A percentile compares a stretch with the other conserved stretches of the same genome.
Conservation (phyloP, 1,284 basidiomycete genomes). For the Xerocomus amazonicus region DNA sequence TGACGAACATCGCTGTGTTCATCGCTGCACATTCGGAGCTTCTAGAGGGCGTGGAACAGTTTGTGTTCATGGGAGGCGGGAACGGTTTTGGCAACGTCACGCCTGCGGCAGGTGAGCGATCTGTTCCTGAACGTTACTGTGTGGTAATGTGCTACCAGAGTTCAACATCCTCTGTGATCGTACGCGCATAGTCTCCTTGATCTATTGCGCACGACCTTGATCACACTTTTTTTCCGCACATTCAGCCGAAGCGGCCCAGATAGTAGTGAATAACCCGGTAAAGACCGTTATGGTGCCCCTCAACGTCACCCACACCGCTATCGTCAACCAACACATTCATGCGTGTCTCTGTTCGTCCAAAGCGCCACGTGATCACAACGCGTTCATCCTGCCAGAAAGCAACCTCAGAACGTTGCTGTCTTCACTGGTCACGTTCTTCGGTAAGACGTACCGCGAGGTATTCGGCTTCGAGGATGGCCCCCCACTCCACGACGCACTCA, state of each 20-base stretch:
- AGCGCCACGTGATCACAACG: constrained; percentile 21
- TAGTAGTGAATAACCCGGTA: too few relatives aligned
- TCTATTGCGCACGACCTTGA: too few relatives aligned
- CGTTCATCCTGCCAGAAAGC: constrained; percentile 36
- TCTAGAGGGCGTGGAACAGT: constrained; percentile 64
- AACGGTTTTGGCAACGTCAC: constrained; percentile 79
- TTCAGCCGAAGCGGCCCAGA: too few relatives aligned
- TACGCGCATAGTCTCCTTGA: too few relatives aligned
- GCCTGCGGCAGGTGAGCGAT: constrained; percentile 61
- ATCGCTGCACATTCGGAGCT: constrained; percentile 68
- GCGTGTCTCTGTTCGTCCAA: constrained; percentile 48
- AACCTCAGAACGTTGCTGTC: constrained; percentile 69
- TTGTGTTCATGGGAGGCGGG: constrained; percentile 88
- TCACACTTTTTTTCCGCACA: too few relatives aligned
- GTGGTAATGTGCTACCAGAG: constrained; percentile 34
- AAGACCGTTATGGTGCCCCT: too few relatives aligned
- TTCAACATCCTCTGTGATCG: constrained; percentile 83
- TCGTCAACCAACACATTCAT: constrained; percentile 58
- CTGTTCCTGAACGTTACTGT: background rate
- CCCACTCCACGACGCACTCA: constrained; percentile 79
- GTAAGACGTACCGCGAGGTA: constrained; percentile 59
- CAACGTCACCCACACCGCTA: constrained; percentile 81
- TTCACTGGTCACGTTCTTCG: constrained; percentile 70
- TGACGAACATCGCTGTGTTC: constrained; percentile 84
- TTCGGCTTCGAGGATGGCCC: constrained; percentile 76